Conservation (phyloP, 2,329 filamentous ascomycete species). For the Aureobasidium sp. region DNA sequence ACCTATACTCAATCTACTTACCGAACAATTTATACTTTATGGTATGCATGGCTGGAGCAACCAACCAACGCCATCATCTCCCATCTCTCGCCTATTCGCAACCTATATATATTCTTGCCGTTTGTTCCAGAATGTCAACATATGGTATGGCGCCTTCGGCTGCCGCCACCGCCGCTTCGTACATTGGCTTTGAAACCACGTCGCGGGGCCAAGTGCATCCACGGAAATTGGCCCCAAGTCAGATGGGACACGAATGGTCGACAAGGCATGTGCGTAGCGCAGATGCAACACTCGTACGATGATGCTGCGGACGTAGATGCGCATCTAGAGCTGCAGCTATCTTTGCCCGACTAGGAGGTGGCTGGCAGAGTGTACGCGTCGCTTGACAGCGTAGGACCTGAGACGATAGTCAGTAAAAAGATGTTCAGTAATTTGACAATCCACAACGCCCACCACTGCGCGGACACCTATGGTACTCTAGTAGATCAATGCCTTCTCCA, state of each 20-base stretch:
- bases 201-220: not conserved
- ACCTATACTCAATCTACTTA: not conserved
- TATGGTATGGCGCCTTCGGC: not conserved
- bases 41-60: slow-evolving; percentile 6
- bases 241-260: not conserved
- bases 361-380: not conserved
- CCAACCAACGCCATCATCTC: not conserved
- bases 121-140: slow-evolving; percentile 1
- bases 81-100: not conserved
- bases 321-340: not conserved
- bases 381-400: not conserved
- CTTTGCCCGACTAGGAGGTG: not conserved
- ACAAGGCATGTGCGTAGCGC: not conserved
- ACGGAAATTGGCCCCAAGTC: not conserved
- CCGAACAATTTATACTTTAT: not conserved
- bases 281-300: slow-evolving; percentile 10
- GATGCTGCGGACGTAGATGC: not conserved
- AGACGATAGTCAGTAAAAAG: not conserved
- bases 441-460: not conserved
- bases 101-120: not conserved
- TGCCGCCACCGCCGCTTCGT: not conserved
- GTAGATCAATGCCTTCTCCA: not conserved
- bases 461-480: not conserved
- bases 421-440: not conserved
- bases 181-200: slow-evolving; percentile 1